Percentiles rank a stretch among this genome's conserved stretches.
Evolutionary conservation across 352 stramenopile genomes (phyloP).

Genomic region (Pilasporangium apinafurcum): DNA sequence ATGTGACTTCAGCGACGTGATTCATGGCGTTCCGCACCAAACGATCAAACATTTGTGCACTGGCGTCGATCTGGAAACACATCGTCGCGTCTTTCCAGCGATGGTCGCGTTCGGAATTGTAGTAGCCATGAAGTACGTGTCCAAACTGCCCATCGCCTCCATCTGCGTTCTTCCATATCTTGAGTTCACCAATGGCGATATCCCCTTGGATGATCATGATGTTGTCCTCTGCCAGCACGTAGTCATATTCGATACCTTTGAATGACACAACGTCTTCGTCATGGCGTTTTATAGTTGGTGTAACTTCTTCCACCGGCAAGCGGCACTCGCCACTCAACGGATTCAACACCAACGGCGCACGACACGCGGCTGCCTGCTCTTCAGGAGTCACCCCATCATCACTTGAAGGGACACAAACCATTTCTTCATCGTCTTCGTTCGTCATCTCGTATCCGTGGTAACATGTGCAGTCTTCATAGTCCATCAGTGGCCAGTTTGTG

Average conservation of each 20-base stretch:
- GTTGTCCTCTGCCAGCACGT: slow-evolving; percentile 62
- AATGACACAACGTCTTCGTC: slow-evolving; percentile 36
- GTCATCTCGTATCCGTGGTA: slow-evolving; percentile 36
- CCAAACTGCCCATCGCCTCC: slow-evolving; percentile 1
- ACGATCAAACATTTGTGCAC: slow-evolving; percentile 24
- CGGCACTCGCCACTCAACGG: slow-evolving; percentile 50
- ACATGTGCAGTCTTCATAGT: slow-evolving; percentile 33
- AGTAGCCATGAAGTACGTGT: slow-evolving; percentile 68
- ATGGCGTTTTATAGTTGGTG: not conserved
- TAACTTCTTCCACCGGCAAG: slow-evolving; percentile 56
- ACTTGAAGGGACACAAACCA: slow-evolving; percentile 15
- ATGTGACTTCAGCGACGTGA: slow-evolving; percentile 55
- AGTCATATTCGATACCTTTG: slow-evolving; percentile 79
- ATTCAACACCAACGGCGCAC: slow-evolving; percentile 30
- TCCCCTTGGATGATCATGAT: slow-evolving; percentile 79
- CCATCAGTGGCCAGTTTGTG: slow-evolving; percentile 37
- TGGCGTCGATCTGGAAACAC: slow-evolving; percentile 63
- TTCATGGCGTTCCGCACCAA: slow-evolving; percentile 47
- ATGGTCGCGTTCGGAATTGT: slow-evolving; percentile 70
- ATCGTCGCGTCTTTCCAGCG: slow-evolving; percentile 55
- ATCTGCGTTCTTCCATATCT: slow-evolving; percentile 21
- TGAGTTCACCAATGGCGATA: slow-evolving; percentile 57
- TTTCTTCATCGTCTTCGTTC: slow-evolving; percentile 16
- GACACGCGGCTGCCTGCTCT: slow-evolving; percentile 35
- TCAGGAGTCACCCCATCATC: slow-evolving; percentile 19